Base-by-base conservation (phyloP, 2,329 filamentous ascomycete genomes). In the Cryoendolithus antarcticus region DNA sequence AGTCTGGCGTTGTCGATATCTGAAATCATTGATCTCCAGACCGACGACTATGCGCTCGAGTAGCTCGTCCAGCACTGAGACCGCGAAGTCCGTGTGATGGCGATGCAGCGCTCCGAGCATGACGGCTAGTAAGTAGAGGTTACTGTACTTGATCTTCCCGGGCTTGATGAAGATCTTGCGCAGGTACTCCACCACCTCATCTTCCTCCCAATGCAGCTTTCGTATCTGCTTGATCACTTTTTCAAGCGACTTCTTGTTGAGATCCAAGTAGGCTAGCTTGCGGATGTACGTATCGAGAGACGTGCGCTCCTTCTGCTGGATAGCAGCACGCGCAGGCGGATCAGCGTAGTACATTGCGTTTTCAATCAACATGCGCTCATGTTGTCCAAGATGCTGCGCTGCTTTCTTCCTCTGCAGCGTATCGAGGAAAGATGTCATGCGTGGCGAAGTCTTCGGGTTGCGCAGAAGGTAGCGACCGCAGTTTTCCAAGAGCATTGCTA, bases 341-440 rank as follows among this genome's bases (percentile, higher is more conserved):
- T 96, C 91, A 41, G 98, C 91, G 51, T 95, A 96, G 62, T 98
- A 98, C 42, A 95, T 77, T 3, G 91, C 91, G 57, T 98, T 98
- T 60, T 98, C 91, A 42, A 98, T 91, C 24, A 96, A 75, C 88
- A 98, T 96, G 30, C 88, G 82, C 62, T 98, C 91, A 51, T 93
- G 86, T 53, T 94, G 86, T 9, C 88, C 89, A 42, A 98, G 80
- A 56, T 96, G 88, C 57, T 95, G 86, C 6, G 91, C 88, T 6
- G 83, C 78, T 63, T 98, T 98, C 67, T 98, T 98, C 42, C 91
- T 81, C 57, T 93, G 84, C 9, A 98, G 68, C 0, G 88, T 98
- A 61, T 98, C 91, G 15, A 98, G 64, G 58, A 98, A 98, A 1
- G 85, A 89, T 1, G 72, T 69, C 91, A 96, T 98, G 32, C 91